Conservation (phyloP, 371 early-diverging fungal species). For the Mortierella sp. region DNA sequence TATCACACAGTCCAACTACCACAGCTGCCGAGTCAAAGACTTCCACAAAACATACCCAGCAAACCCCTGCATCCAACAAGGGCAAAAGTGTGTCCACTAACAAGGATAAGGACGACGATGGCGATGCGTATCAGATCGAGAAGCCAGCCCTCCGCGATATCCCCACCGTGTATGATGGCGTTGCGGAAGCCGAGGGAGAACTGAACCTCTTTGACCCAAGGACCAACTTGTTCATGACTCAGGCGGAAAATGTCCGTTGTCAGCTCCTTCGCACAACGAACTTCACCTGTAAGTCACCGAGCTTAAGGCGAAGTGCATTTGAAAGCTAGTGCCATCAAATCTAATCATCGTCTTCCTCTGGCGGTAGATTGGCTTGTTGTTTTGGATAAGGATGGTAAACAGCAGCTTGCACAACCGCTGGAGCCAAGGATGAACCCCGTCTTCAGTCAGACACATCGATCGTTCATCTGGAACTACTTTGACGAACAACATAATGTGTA, state of each 20-base stretch:
- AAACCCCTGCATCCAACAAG: constrained; percentile 7
- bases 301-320: not conserved
- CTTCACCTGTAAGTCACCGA: constrained; percentile 38
- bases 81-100: constrained; percentile 19
- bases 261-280: constrained; percentile 56
- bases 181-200: constrained; percentile 58
- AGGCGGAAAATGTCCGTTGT: constrained; percentile 56
- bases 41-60: not conserved
- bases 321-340: not conserved
- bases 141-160: constrained; percentile 23
- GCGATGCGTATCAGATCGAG: constrained; percentile 16
- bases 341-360: not conserved
- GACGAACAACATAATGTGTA: constrained; percentile 58
- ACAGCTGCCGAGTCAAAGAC: not conserved
- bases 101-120: constrained; percentile 28
- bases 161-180: constrained; percentile 23
- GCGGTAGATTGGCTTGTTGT: constrained; percentile 65
- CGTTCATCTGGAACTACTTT: constrained; percentile 60
- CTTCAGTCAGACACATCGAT: constrained; percentile 61
- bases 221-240: constrained; percentile 58
- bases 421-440: constrained; percentile 78
- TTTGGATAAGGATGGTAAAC: constrained; percentile 51
- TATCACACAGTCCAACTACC: not conserved
- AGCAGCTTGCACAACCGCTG: constrained; percentile 68
- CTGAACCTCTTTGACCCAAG: constrained; percentile 67